A percentile compares a stretch with the other conserved stretches of the same genome.
Conservation (phyloP, 1,284 basidiomycete genomes). For the Moesziomyces sp. region DNA sequence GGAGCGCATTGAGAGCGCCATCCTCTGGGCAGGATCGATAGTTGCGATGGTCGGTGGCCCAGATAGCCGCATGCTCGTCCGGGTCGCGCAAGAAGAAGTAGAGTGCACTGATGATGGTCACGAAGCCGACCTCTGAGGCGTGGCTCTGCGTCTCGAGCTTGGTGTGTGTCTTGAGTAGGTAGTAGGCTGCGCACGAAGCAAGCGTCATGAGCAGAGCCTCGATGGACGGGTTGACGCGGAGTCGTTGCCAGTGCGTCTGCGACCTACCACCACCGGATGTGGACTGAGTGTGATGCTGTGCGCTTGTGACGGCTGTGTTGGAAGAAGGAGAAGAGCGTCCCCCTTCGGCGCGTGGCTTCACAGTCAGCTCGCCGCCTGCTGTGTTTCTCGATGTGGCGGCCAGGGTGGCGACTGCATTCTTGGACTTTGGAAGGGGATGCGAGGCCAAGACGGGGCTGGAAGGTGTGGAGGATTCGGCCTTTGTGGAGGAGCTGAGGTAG, state of each 20-base stretch:
- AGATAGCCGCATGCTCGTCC: constrained; percentile 50
- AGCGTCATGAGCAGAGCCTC: constrained; percentile 41
- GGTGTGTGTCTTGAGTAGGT: constrained; percentile 31
- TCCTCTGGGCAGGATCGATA: constrained; percentile 55
- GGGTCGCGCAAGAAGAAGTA: constrained; percentile 49
- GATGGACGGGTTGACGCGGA: constrained; percentile 35
- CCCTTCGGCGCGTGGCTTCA: constrained; percentile 13
- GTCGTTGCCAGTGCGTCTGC: constrained; percentile 13
- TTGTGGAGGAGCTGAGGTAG: constrained; percentile 12
- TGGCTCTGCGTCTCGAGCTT: constrained; percentile 36
- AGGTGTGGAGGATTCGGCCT: background rate
- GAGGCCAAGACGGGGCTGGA: background rate
- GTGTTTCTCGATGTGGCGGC: constrained; percentile 1
- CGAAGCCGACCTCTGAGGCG: constrained; percentile 46
- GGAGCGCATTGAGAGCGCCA: constrained; percentile 54
- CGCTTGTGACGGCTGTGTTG: constrained; percentile 9
- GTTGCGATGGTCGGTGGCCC: constrained; percentile 60
- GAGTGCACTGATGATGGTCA: constrained; percentile 39
- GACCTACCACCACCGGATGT: background rate
- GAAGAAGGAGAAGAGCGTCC: constrained; percentile 22
- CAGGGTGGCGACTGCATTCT: constrained; percentile 1
- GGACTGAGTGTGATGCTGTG: constrained; percentile 2
- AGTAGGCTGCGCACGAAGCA: constrained; percentile 37
- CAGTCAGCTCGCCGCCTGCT: constrained; percentile 1
- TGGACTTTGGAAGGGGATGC: constrained; percentile 1